Conservation (phyloP, 2,329 filamentous ascomycete species). For the Colletotrichum agaves region DNA sequence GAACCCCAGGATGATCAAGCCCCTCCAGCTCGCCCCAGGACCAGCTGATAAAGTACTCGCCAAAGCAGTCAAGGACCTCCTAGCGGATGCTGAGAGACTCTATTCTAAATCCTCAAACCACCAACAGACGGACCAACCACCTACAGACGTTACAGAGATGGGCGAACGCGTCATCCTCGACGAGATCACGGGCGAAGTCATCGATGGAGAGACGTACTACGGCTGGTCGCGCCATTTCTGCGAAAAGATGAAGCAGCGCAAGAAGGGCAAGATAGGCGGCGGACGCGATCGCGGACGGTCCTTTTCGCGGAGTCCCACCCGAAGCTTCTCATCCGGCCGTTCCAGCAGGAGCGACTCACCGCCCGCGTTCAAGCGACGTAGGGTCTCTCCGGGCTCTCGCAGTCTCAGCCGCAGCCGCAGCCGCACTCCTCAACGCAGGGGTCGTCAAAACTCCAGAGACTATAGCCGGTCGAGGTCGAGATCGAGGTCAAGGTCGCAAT, state of each 20-base stretch:
- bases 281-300: slow-evolving; percentile 49
- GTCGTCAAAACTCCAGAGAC: slow-evolving; percentile 39
- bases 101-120: slow-evolving; percentile 64
- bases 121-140: slow-evolving; percentile 57
- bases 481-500: slow-evolving; percentile 21
- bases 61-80: slow-evolving; percentile 74
- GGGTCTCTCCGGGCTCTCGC: slow-evolving; percentile 49
- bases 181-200: slow-evolving; percentile 71
- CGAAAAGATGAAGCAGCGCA: slow-evolving; percentile 77
- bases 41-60: slow-evolving; percentile 75
- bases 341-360: slow-evolving; percentile 49
- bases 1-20: slow-evolving; percentile 75
- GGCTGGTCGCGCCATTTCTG: slow-evolving; percentile 88
- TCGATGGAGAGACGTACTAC: slow-evolving; percentile 81
- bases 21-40: slow-evolving; percentile 75
- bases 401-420: slow-evolving; percentile 45
- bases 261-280: slow-evolving; percentile 43
- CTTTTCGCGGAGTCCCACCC: slow-evolving; percentile 44
- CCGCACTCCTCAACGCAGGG: slow-evolving; percentile 39
- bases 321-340: slow-evolving; percentile 40
- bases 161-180: slow-evolving; percentile 76
- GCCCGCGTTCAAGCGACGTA: slow-evolving; percentile 53
- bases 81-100: slow-evolving; percentile 76
- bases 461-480: slow-evolving; percentile 44
- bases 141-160: slow-evolving; percentile 76